These are phyloP conservation scores for Trichoderma pleuroti DNA, from an alignment of 2,329 filamentous ascomycete species.

Conservation along the genomic window DNA sequence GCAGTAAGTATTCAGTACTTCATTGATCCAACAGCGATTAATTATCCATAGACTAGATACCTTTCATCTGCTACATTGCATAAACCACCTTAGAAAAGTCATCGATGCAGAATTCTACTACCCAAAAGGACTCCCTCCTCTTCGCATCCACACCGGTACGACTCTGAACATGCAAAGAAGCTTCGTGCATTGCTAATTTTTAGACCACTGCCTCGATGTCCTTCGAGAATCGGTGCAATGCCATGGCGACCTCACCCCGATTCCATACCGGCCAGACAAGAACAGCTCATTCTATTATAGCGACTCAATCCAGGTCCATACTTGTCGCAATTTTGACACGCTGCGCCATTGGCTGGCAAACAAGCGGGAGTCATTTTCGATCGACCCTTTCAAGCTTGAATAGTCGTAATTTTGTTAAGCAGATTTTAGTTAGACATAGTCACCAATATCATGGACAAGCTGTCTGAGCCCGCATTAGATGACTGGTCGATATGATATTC, in stretches of 20 bases:
- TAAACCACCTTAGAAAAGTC: neutral
- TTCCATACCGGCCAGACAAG: neutral
- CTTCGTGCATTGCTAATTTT: neutral
- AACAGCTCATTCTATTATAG: neutral
- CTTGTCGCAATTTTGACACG: neutral
- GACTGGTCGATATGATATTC: neutral
- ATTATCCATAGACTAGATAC: neutral
- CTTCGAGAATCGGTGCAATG: neutral
- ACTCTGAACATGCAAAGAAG: neutral
- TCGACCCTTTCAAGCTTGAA: neutral
- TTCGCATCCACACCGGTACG: neutral
- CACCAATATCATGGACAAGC: neutral
- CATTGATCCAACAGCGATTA: neutral
- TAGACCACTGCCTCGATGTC: neutral
- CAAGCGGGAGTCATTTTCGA: neutral
- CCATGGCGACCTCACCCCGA: neutral
- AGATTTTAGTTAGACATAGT: too few relatives aligned
- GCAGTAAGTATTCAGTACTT: neutral
- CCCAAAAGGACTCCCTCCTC: neutral
- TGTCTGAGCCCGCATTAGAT: neutral
- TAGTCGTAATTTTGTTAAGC: neutral
- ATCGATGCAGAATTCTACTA: neutral
- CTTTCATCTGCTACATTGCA: neutral
- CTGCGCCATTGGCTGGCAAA: neutral
- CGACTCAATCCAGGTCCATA: neutral